Conservation (phyloP, 202 grass and related monocot species). For the Carex sylvatica region DNA sequence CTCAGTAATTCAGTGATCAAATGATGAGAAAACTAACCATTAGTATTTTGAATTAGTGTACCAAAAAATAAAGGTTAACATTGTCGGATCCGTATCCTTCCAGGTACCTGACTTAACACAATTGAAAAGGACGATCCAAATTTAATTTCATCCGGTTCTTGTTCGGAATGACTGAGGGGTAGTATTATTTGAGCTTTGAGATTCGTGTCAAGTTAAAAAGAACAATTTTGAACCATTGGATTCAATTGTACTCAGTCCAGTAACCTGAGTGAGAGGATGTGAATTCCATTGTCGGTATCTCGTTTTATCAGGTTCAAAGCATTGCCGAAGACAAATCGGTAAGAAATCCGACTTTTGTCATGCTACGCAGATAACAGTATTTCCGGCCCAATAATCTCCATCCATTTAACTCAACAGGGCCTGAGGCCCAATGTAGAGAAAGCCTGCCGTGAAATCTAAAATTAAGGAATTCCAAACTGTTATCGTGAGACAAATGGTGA, state of each 20-base stretch:
- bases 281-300: neutral
- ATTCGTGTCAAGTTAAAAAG: too few species aligned
- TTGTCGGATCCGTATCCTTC: neutral
- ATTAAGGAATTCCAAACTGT: conserved; percentile 41
- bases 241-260: too few species aligned
- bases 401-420: conserved; percentile 55
- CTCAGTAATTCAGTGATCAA: neutral
- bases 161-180: too few species aligned
- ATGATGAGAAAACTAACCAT: neutral
- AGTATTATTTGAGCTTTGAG: too few species aligned
- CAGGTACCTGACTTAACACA: too few species aligned
- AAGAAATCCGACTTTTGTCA: conserved; percentile 29
- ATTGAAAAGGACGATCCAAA: too few species aligned
- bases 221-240: too few species aligned
- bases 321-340: conserved; percentile 74
- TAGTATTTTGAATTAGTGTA: neutral
- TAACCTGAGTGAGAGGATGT: too few species aligned
- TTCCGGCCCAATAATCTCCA: conserved; percentile 51
- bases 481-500: conserved; percentile 59
- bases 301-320: conserved; percentile 53
- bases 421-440: conserved; percentile 27
- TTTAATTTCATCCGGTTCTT: too few species aligned
- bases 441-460: conserved; percentile 37
- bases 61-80: neutral
- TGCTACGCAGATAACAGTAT: conserved; percentile 55